Evolutionary conservation across 139 green algal species (phyloP).

Genomic region (Gonium pectorale): DNA sequence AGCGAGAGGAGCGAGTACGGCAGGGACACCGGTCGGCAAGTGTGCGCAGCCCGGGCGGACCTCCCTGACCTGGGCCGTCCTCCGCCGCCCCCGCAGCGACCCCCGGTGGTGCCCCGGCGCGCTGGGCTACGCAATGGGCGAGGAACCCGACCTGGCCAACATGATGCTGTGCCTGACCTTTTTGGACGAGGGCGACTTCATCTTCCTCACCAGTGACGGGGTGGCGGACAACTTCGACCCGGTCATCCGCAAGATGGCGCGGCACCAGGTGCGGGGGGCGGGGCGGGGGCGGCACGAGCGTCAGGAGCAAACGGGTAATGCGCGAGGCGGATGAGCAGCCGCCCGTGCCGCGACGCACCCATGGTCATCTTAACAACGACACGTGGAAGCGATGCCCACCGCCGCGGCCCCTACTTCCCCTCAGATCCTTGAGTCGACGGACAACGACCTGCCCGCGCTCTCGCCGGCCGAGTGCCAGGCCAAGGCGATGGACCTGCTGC

Average conservation of each 20-base stretch:
- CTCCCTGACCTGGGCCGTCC: no score
- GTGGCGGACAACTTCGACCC: slow-evolving; percentile 68
- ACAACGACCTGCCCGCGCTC: slow-evolving; percentile 28
- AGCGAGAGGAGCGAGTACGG: no score
- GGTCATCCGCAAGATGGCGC: slow-evolving; percentile 53
- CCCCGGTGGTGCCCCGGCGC: slow-evolving; percentile 57
- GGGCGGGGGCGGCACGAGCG: background rate
- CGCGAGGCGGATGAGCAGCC: no score
- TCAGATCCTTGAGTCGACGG: slow-evolving; percentile 8
- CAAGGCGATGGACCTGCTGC: slow-evolving; percentile 40
- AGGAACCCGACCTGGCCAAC: slow-evolving; percentile 64
- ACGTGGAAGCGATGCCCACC: background rate
- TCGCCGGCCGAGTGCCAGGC: slow-evolving; percentile 41
- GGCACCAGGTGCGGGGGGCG: slow-evolving; percentile 11
- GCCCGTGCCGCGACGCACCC: no score
- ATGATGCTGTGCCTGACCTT: slow-evolving; percentile 51
- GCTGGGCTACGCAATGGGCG: slow-evolving; percentile 59
- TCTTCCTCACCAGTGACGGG: slow-evolving; percentile 61
- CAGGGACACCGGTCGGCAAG: no score
- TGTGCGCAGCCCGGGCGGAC: no score
- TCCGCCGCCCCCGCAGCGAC: slow-evolving; percentile 43
- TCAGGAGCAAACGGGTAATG: no score
- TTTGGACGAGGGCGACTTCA: slow-evolving; percentile 56
- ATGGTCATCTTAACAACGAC: no score
- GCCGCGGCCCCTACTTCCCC: background rate